A percentile compares a stretch with the other conserved stretches of the same genome.
phyloP scores from a whole-genome alignment of 1,284 basidiomycete genomes.

The Rhodotorula sp. region DNA sequence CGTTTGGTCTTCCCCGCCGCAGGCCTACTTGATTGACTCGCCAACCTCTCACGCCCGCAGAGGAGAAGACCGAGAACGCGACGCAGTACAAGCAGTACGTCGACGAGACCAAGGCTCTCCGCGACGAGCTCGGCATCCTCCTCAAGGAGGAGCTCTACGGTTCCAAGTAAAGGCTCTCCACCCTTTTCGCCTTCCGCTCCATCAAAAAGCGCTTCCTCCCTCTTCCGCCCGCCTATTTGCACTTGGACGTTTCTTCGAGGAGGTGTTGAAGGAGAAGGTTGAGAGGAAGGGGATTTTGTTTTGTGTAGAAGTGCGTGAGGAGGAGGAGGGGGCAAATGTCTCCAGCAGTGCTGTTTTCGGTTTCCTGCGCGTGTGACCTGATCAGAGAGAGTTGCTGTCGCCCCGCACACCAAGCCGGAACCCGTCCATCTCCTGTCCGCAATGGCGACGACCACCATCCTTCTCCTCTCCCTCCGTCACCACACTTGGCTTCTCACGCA shows the following conservation, averaged over 20 bases:
- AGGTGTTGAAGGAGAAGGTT: no score
- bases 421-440: no score
- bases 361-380: background rate
- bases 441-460: no score
- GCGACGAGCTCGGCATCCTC: conserved; percentile 72
- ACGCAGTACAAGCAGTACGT: conserved; percentile 80
- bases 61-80: conserved; percentile 94
- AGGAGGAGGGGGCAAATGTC: background rate
- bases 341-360: background rate
- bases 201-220: no score
- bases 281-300: background rate
- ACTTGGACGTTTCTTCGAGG: background rate
- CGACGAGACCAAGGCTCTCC: conserved; percentile 76
- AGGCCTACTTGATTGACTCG: background rate
- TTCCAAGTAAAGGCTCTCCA: conserved; percentile 20
- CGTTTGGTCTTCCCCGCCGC: background rate
- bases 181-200: no score
- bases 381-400: no score
- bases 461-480: background rate
- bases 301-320: background rate
- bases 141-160: conserved; percentile 56
- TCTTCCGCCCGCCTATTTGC: no score
- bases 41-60: background rate
- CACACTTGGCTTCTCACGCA: background rate
- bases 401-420: no score